Evolutionary conservation across 768 basidiomycete species (phyloP).

Genomic region (Mycena kentingensis): DNA sequence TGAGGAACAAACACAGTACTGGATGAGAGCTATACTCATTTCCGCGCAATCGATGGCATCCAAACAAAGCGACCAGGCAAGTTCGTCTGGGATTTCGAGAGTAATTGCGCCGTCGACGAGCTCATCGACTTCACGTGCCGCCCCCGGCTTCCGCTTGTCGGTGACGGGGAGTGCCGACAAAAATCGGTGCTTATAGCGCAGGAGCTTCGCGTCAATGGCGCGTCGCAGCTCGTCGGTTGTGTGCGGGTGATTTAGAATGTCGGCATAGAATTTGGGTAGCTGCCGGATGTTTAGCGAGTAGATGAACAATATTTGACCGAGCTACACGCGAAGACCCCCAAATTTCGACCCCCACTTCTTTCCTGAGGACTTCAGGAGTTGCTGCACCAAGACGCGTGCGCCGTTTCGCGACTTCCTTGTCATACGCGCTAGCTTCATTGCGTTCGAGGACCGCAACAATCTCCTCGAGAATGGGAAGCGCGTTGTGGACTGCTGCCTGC

Average conservation of each 20-base stretch:
- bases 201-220: constrained; percentile 71
- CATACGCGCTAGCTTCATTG: constrained; percentile 58
- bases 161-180: constrained; percentile 59
- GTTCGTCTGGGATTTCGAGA: constrained; percentile 72
- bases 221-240: constrained; percentile 82
- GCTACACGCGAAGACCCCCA: constrained; percentile 62
- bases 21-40: constrained; percentile 56
- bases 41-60: constrained; percentile 71
- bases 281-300: constrained; percentile 29
- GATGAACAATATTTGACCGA: not conserved
- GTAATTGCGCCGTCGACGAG: constrained; percentile 76
- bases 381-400: constrained; percentile 75
- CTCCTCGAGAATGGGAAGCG: constrained; percentile 73
- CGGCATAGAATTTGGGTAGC: constrained; percentile 74
- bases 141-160: constrained; percentile 42
- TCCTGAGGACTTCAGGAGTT: constrained; percentile 56
- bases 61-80: constrained; percentile 79
- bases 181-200: constrained; percentile 62
- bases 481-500: constrained; percentile 68
- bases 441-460: constrained; percentile 63
- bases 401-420: constrained; percentile 74
- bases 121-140: constrained; percentile 67
- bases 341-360: constrained; percentile 69
- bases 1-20: constrained; percentile 1
- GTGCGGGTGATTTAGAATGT: constrained; percentile 79